Evolutionary conservation across 2,329 filamentous ascomycete genomes (phyloP).

Genomic region (Cladorrhinum sp.): DNA sequence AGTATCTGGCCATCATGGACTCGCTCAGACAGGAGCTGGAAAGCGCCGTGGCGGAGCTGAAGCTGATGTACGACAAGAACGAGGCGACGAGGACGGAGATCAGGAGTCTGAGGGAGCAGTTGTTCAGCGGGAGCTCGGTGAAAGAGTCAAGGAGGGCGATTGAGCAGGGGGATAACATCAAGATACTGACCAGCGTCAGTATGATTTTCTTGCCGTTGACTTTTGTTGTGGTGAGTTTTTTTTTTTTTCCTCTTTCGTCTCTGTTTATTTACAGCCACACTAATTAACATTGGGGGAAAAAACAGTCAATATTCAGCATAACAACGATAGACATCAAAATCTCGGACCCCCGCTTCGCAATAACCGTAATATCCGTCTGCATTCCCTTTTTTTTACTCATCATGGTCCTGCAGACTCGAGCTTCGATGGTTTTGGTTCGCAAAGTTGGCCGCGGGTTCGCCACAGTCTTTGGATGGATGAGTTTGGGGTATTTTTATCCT

Average conservation of each 20-base stretch:
- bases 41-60: slow-evolving; percentile 48
- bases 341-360: slow-evolving; percentile 44
- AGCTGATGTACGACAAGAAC: slow-evolving; percentile 47
- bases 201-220: slow-evolving; percentile 61
- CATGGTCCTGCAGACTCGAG: slow-evolving; percentile 43
- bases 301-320: slow-evolving; percentile 52
- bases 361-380: slow-evolving; percentile 64
- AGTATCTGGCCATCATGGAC: slow-evolving; percentile 49
- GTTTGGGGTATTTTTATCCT: neutral
- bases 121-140: slow-evolving; percentile 62
- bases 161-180: slow-evolving; percentile 62
- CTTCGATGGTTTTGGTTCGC: slow-evolving; percentile 31
- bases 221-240: slow-evolving; percentile 50
- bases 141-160: slow-evolving; percentile 59
- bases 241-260: neutral
- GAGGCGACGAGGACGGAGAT: slow-evolving; percentile 54
- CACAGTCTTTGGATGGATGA: neutral
- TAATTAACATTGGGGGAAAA: neutral
- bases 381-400: slow-evolving; percentile 49
- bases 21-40: slow-evolving; percentile 48
- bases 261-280: neutral
- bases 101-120: slow-evolving; percentile 55
- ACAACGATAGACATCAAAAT: slow-evolving; percentile 43
- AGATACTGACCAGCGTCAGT: slow-evolving; percentile 56
- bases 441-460: slow-evolving; percentile 1